Base-by-base conservation (phyloP, 257 asterid species). In the Solanum lycopersicoides region DNA sequence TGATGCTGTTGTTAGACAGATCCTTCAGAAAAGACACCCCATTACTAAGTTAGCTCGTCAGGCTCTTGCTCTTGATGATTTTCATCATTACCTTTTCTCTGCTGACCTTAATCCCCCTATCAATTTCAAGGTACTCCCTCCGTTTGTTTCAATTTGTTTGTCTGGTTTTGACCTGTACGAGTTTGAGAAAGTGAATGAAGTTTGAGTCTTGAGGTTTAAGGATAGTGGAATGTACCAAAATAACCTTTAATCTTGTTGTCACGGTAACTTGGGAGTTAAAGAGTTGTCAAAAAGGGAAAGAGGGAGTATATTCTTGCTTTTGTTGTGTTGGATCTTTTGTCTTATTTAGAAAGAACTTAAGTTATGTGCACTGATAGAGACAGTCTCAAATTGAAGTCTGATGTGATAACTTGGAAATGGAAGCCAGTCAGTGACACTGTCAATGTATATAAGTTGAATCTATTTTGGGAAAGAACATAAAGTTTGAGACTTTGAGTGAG, bases 21-120 rank as follows among this genome's bases (percentile, higher is more conserved):
- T 94, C 96, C 92, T 95, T 72, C 87, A 88, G 21, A 91, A 72
- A 83, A 88, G 88, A 68, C 93, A 91, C 30, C 92, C 88, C 39
- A 83, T 90, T 83, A 42, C 89, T 13, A 91, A 89, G 90, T 88
- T 91, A 86, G 82, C 89, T 39, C 88, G 93, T 0, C 91, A 86
- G 28, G 53, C 82, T 56, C 91, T 91, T 75, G 35, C 87, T 63
- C 88, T 90, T 14, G 93, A 91, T 0, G 98, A 95, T 86, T 95
- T 95, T 89, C 95, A 92, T 88, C 96, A 92, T 73, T 95, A 90
- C 88, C 93, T 95, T 50, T 95, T 95, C 87, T 91, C 91, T 69
- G 90, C 93, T 79, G 96, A 95, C 77, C 89, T 94, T 35, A 95
- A 95, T 53, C 94, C 95, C 16, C 94, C 96, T 8, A 77, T 94